Evolutionary conservation across 441 rosid genomes (phyloP), one percentile per base, ranked within the genome.

Genomic region (Pelargonium citronellum): DNA sequence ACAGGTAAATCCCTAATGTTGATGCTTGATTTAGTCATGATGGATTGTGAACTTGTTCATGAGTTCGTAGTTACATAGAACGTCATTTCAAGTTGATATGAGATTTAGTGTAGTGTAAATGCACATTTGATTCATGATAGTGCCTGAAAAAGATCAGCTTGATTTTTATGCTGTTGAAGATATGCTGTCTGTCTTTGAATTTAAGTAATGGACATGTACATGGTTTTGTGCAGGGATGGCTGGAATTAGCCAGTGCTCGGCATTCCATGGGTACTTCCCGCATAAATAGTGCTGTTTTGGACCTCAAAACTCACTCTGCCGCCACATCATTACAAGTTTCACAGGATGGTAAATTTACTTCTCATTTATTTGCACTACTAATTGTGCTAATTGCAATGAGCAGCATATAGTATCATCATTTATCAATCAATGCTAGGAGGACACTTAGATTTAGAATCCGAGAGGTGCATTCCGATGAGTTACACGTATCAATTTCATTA

Each of bases 231-330:
- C 74, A 94, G 97, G 99, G 97, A 69, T 95, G 99, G 99, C 69
- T 95, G 69, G 95, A 95, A 69, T 69, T 95, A 72, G 95, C 97
- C 6, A 83, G 96, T 80, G 96, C 97, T 64, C 79, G 96, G 39
- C 97, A 91, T 74, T 88, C 97, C 4, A 90, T 92, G 99, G 98
- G 99, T 47, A 73, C 89, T 64, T 90, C 84, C 10, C 91, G 99
- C 22, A 60, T 95, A 71, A 95, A 81, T 73, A 71, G 86, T 61
- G 86, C 85, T 75, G 80, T 90, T 58, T 83, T 92, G 74, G 97
- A 95, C 74, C 92, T 87, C 68, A 90, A 87, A 69, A 27, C 65
- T 61, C 99, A 90, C 70, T 69, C 89, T 24, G 99, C 99, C 76
- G 77, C 95, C 70, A 82, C 98, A 12, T 77, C 89, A 46, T 20